Evolutionary conservation across 345 rosid species (phyloP), one percentile per base, ranked within the genome.

Genomic region (Lepidium africanum): DNA sequence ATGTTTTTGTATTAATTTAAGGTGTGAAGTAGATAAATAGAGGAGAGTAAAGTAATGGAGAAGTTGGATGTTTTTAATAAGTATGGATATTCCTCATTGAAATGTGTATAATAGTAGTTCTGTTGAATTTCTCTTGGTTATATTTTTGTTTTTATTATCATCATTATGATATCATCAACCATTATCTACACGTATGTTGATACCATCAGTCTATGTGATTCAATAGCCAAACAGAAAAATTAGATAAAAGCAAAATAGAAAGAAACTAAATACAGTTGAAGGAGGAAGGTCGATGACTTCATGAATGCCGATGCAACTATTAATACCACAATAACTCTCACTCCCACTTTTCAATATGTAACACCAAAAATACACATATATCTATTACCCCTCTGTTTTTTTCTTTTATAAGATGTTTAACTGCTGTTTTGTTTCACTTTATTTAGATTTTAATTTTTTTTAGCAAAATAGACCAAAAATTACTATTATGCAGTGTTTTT

Each of bases 181-280:
- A 45, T 52, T 38, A 46, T 14, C 5, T 36, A 12, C 14, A 55
- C 36, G 23, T 35, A 27, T 27, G 42, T 12, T 71, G 49, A 70
- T 70, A 50, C 27, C 27, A 25, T 27, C 14, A 59, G 42, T 32
- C n/a, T 67, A 54, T 65, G 59, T 42, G 67, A 65, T 14, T 19
- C 1, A 47, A 62, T 39, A 12, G 10, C 36, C 55, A 50, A 25
- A 25, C 2, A 27, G 56, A 51, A 27, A 51, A 51, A 9, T 25
- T 40, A 21, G 23, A 21, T 39, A 21, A 58, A 27, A 27, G 32
- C 5, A 27, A 68, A 57, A 43, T 36, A 42, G 78, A 47, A 13
- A 55, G 74, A 69, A 67, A 68, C 78, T 69, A 62, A 75, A 75
- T 68, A 75, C 78, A 62, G 78, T 75, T 75, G 78, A 68, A 74